phyloP scores from a whole-genome alignment of 2,329 filamentous ascomycete genomes.

The Calonectria leucothoes region DNA sequence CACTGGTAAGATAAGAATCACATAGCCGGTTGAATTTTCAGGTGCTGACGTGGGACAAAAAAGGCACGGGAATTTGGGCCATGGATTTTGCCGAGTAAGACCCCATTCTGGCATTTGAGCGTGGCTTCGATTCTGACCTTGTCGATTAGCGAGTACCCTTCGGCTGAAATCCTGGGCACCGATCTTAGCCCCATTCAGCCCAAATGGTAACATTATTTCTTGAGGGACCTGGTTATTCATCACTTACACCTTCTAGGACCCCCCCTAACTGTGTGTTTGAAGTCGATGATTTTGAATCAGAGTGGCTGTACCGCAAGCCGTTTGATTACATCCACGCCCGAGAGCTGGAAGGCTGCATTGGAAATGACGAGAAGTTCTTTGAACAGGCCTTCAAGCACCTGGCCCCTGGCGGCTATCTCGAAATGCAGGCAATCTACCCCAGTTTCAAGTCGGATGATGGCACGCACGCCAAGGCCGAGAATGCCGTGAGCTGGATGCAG shows the following conservation, averaged over 20 bases:
- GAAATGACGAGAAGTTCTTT: neutral
- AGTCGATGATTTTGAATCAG: slow-evolving; percentile 15
- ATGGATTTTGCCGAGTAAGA: slow-evolving; percentile 24
- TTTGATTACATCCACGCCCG: slow-evolving; percentile 16
- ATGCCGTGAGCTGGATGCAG: neutral
- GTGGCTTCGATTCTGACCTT: neutral
- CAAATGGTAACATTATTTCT: slow-evolving; percentile 1
- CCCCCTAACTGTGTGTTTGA: slow-evolving; percentile 15
- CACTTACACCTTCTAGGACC: neutral
- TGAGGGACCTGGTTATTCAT: no score
- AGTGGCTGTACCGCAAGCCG: neutral
- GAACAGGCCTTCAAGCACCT: neutral
- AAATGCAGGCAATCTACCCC: neutral
- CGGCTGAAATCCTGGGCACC: slow-evolving; percentile 12
- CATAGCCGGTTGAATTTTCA: no score
- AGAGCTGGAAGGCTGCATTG: slow-evolving; percentile 11
- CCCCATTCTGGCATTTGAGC: no score
- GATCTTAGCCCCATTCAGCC: slow-evolving; percentile 24
- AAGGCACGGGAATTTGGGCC: slow-evolving; percentile 19
- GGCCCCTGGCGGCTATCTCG: neutral
- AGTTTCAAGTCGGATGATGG: slow-evolving; percentile 2
- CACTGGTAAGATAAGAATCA: neutral
- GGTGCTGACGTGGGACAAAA: neutral
- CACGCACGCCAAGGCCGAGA: neutral
- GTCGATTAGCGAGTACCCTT: slow-evolving; percentile 5